Percentiles rank a stretch among this genome's conserved stretches.
Conservation (phyloP, 2,329 filamentous ascomycete species). For the Fusarium mexicanum region DNA sequence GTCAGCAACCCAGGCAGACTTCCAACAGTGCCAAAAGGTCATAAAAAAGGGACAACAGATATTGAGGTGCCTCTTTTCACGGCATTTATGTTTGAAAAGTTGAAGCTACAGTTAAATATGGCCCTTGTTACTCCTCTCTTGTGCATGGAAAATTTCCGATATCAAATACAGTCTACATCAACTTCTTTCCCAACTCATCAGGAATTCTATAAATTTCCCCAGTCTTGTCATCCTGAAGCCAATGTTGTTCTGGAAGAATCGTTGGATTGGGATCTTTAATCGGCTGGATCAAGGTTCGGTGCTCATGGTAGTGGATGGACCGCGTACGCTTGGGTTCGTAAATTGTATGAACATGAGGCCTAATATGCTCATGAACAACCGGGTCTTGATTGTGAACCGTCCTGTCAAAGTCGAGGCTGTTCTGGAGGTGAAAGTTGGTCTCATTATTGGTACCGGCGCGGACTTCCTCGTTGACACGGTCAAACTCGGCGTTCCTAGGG, state of each 20-base stretch:
- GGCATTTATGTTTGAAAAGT: not conserved
- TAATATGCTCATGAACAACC: slow-evolving; percentile 31
- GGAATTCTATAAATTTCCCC: slow-evolving; percentile 44
- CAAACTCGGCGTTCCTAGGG: slow-evolving; percentile 10
- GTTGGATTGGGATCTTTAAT: slow-evolving; percentile 37
- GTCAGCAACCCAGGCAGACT: not conserved
- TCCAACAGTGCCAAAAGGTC: not conserved
- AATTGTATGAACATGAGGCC: slow-evolving; percentile 36
- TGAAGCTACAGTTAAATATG: not conserved
- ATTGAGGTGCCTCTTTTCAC: not conserved
- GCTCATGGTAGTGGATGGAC: slow-evolving; percentile 39
- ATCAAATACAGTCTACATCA: slow-evolving; percentile 5
- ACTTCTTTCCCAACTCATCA: slow-evolving; percentile 24
- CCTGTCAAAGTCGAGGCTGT: slow-evolving; percentile 31
- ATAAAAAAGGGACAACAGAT: not conserved
- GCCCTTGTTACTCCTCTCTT: slow-evolving; percentile 4
- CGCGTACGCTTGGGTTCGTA: slow-evolving; percentile 34
- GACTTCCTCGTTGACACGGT: slow-evolving; percentile 25
- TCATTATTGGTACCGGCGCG: not conserved
- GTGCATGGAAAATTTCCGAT: not conserved
- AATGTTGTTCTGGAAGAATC: slow-evolving; percentile 35
- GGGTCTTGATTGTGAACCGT: slow-evolving; percentile 27
- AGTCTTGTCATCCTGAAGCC: slow-evolving; percentile 35
- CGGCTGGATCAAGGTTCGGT: slow-evolving; percentile 36
- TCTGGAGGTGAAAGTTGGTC: slow-evolving; percentile 22